A percentile compares a stretch with the other conserved stretches of the same genome.
Evolutionary conservation across 108 stramenopile species (phyloP).

Genomic region (Schizochytrium sp.): DNA sequence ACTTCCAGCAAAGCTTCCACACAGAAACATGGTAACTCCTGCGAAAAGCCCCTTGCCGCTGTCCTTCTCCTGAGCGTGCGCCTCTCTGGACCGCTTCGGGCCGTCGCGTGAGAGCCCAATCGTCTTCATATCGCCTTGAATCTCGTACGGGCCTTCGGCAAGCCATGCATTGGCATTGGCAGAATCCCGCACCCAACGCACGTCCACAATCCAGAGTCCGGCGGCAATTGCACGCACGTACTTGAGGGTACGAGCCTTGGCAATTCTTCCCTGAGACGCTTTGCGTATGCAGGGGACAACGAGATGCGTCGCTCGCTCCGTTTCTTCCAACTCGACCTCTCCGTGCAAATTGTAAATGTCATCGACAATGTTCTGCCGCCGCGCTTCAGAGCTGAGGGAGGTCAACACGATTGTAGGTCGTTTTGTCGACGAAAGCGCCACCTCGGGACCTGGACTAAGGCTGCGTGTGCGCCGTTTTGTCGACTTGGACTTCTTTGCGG

Average conservation of each 20-base stretch:
- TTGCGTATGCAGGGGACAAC: not conserved
- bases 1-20: not conserved
- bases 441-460: not conserved
- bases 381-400: not conserved
- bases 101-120: not conserved
- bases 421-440: not conserved
- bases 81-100: not conserved
- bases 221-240: not conserved
- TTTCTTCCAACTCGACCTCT: not conserved
- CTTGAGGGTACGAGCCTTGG: not conserved
- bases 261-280: not conserved
- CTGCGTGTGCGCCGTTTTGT: not conserved
- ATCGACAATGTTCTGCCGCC: not conserved
- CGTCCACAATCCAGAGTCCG: not conserved
- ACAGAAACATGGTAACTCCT: not conserved
- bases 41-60: not conserved
- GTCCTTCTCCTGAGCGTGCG: not conserved
- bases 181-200: not conserved
- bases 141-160: not conserved
- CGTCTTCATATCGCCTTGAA: not conserved
- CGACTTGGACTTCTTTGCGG: not conserved
- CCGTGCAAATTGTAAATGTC: not conserved
- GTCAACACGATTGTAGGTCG: not conserved
- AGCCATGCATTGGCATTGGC: not conserved
- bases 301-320: not conserved